phyloP scores from a whole-genome alignment of 2,329 filamentous ascomycete genomes.

The Colletotrichum filicis region DNA sequence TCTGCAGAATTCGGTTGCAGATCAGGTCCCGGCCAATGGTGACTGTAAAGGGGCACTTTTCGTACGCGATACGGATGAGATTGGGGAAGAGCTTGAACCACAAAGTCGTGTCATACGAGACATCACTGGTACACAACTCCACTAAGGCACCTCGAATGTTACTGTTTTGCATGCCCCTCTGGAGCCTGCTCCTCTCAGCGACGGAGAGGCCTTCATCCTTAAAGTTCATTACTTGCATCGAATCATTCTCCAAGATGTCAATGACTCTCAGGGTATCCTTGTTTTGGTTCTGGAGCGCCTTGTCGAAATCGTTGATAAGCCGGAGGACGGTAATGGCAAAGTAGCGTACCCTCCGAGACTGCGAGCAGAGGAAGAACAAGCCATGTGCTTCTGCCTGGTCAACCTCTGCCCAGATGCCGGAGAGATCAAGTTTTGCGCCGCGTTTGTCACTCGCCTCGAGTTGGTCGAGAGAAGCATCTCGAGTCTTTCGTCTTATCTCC shows the following conservation, averaged over 20 bases:
- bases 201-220: constrained; percentile 92
- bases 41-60: constrained; percentile 91
- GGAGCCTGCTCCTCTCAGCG: constrained; percentile 90
- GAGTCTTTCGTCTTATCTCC: constrained; percentile 88
- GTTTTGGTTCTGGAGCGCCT: constrained; percentile 75
- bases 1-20: constrained; percentile 90
- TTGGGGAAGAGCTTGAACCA: constrained; percentile 99
- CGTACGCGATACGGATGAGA: constrained; percentile 88
- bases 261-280: constrained; percentile 82
- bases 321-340: constrained; percentile 94
- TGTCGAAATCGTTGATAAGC: constrained; percentile 93
- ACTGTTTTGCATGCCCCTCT: constrained; percentile 87
- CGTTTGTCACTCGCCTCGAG: constrained; percentile 77
- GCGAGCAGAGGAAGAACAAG: constrained; percentile 96
- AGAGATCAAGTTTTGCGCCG: constrained; percentile 83
- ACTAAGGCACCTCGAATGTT: constrained; percentile 88
- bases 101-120: constrained; percentile 91
- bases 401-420: constrained; percentile 90
- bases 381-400: constrained; percentile 98
- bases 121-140: constrained; percentile 94
- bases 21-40: constrained; percentile 91
- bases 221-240: constrained; percentile 87
- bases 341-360: constrained; percentile 87
- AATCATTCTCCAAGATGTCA: constrained; percentile 90
- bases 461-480: constrained; percentile 74